These are phyloP conservation scores for Phytophthora citrophthora DNA, from an alignment of 352 stramenopile species.

Conservation along the genomic window DNA sequence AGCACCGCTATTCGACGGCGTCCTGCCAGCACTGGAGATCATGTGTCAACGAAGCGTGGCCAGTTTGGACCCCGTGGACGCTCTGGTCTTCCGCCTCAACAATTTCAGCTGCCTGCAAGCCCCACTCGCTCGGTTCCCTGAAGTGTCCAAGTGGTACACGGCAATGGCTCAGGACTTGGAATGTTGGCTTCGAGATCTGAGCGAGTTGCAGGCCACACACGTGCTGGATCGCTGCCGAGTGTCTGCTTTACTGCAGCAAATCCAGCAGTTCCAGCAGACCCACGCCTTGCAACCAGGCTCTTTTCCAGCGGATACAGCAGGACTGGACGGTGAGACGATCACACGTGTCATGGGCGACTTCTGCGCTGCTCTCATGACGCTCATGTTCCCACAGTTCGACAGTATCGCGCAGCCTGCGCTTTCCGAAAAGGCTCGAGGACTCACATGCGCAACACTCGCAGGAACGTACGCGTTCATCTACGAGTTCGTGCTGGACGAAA, in stretches of 20 bases:
- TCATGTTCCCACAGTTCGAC: conserved; percentile 63
- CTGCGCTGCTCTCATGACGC: conserved; percentile 47
- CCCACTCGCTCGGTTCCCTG: conserved; percentile 47
- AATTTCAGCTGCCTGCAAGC: conserved; percentile 74
- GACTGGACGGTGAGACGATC: conserved; percentile 55
- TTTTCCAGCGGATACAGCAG: conserved; percentile 22
- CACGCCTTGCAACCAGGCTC: conserved; percentile 14
- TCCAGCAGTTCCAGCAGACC: conserved; percentile 46
- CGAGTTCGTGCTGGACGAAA: conserved; percentile 61
- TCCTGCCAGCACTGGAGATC: conserved; percentile 54
- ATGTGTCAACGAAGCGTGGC: conserved; percentile 59
- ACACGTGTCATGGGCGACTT: conserved; percentile 64
- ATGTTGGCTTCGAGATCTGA: conserved; percentile 46
- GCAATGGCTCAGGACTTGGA: conserved; percentile 44
- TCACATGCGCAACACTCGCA: conserved; percentile 48
- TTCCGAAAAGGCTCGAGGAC: conserved; percentile 46
- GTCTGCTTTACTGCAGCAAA: conserved; percentile 43
- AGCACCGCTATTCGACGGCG: conserved; percentile 53
- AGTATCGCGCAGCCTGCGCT: conserved; percentile 56
- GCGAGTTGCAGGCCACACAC: conserved; percentile 48
- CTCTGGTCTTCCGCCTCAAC: conserved; percentile 74
- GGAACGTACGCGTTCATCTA: conserved; percentile 60
- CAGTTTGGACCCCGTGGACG: conserved; percentile 47
- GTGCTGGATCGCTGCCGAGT: conserved; percentile 58
- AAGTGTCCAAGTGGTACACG: conserved; percentile 47